phyloP scores from a whole-genome alignment of 257 asterid species.

The Euphrasia confusa region DNA sequence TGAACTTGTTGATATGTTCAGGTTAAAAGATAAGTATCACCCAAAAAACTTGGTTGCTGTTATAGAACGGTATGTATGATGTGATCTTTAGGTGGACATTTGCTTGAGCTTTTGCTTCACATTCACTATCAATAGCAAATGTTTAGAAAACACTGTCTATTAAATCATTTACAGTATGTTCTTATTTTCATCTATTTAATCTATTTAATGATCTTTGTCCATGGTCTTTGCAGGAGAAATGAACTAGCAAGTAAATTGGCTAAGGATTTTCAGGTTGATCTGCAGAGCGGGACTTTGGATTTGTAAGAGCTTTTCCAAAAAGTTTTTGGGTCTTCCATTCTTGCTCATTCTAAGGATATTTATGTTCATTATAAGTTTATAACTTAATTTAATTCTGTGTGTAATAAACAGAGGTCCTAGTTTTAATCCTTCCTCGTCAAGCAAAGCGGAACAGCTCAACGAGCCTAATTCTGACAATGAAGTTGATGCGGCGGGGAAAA shows the following conservation, averaged over 20 bases:
- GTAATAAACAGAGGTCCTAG: constrained; percentile 68
- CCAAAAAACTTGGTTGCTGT: constrained; percentile 82
- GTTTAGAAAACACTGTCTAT: constrained; percentile 8
- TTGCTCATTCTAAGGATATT: constrained; percentile 8
- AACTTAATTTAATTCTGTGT: constrained; percentile 24
- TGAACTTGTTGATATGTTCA: constrained; percentile 32
- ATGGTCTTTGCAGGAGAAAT: constrained; percentile 60
- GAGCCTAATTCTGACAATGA: constrained; percentile 83
- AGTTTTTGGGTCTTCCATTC: constrained; percentile 8
- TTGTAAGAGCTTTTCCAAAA: constrained; percentile 44
- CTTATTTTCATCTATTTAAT: constrained; percentile 10
- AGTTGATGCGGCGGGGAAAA: constrained; percentile 59
- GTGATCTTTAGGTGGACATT: constrained; percentile 14
- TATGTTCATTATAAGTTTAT: constrained; percentile 14
- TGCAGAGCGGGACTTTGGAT: constrained; percentile 86
- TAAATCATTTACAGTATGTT: background rate
- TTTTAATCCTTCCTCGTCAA: constrained; percentile 50
- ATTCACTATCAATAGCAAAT: constrained; percentile 6
- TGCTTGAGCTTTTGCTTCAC: background rate
- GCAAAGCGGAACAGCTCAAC: constrained; percentile 63
- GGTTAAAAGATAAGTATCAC: constrained; percentile 97
- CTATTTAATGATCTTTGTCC: constrained; percentile 17
- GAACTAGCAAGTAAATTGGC: constrained; percentile 74
- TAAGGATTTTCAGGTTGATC: constrained; percentile 77
- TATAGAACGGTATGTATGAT: constrained; percentile 62